Conservation (phyloP, 2,329 filamentous ascomycete genomes). For the Phialophora macrospora region DNA sequence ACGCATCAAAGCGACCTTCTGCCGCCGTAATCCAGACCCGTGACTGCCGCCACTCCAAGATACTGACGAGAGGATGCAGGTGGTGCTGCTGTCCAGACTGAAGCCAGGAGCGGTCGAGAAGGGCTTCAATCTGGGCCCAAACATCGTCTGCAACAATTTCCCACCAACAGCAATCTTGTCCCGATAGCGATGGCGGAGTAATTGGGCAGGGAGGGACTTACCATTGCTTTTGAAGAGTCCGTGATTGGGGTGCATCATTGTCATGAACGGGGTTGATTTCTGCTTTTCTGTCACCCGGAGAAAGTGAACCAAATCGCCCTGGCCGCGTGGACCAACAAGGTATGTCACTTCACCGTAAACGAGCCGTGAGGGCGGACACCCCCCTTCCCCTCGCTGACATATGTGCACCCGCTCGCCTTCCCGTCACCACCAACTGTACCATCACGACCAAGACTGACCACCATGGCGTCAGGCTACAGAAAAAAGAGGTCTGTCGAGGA, state of each 20-base stretch:
- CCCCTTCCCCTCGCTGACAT: not conserved
- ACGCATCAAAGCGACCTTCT: not conserved
- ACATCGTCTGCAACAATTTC: conserved; percentile 9
- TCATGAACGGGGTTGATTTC: not conserved
- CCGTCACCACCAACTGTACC: conserved; percentile 1
- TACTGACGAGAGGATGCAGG: conserved; percentile 25
- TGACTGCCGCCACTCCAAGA: not conserved
- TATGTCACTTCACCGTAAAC: not conserved
- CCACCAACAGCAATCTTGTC: not conserved
- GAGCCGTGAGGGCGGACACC: not conserved
- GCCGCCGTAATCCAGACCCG: not conserved
- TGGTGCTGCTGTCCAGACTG: conserved; percentile 18
- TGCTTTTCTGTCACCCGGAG: not conserved
- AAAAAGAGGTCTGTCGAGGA: conserved; percentile 15
- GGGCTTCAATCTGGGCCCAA: conserved; percentile 17
- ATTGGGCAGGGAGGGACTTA: not conserved
- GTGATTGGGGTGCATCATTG: not conserved
- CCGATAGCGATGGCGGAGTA: conserved; percentile 12
- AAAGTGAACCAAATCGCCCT: not conserved
- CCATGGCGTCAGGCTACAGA: conserved; percentile 25
- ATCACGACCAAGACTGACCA: conserved; percentile 21
- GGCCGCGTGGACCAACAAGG: not conserved
- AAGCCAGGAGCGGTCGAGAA: conserved; percentile 28
- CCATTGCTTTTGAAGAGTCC: not conserved
- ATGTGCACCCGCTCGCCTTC: not conserved